A percentile compares a stretch with the other conserved stretches of the same genome.
Evolutionary conservation across 2,329 filamentous ascomycete species (phyloP).

Genomic region (Fusarium sp.): DNA sequence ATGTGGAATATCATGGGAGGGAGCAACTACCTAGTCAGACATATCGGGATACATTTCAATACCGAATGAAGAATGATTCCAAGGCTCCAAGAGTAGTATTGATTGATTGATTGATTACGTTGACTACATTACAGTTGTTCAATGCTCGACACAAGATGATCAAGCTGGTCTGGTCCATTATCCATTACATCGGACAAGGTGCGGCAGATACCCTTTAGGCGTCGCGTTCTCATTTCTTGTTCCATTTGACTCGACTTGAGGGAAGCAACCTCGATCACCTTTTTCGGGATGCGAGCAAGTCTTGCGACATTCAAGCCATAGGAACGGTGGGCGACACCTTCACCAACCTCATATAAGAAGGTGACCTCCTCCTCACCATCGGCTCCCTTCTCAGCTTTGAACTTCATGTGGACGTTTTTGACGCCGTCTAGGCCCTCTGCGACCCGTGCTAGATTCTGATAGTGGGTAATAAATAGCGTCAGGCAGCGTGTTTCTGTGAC

Average conservation of each 20-base stretch:
- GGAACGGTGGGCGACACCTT: conserved; percentile 91
- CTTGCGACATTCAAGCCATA: conserved; percentile 95
- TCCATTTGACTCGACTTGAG: conserved; percentile 85
- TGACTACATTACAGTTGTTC: conserved; percentile 64
- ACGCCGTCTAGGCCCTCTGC: conserved; percentile 77
- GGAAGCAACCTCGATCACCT: conserved; percentile 83
- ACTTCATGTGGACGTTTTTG: conserved; percentile 94
- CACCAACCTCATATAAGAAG: conserved; percentile 92
- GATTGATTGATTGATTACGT: not conserved
- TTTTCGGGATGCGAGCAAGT: conserved; percentile 82
- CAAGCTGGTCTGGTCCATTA: conserved; percentile 57
- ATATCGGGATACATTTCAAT: conserved; percentile 10
- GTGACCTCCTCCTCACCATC: conserved; percentile 82
- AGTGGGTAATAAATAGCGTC: conserved; percentile 97
- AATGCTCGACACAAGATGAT: conserved; percentile 66
- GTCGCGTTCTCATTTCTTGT: conserved; percentile 73
- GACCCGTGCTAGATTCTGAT: conserved; percentile 83
- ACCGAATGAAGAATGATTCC: not conserved
- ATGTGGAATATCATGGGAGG: conserved; percentile 23
- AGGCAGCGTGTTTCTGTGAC: conserved; percentile 80
- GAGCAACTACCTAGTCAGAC: conserved; percentile 14
- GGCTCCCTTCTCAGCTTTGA: conserved; percentile 62
- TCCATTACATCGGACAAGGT: conserved; percentile 58
- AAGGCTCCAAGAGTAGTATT: conserved; percentile 3
- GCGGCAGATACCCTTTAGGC: conserved; percentile 63